A percentile compares a stretch with the other conserved stretches of the same genome.
Evolutionary conservation across 257 asterid species (phyloP).

Genomic region (Jasminum sambac): DNA sequence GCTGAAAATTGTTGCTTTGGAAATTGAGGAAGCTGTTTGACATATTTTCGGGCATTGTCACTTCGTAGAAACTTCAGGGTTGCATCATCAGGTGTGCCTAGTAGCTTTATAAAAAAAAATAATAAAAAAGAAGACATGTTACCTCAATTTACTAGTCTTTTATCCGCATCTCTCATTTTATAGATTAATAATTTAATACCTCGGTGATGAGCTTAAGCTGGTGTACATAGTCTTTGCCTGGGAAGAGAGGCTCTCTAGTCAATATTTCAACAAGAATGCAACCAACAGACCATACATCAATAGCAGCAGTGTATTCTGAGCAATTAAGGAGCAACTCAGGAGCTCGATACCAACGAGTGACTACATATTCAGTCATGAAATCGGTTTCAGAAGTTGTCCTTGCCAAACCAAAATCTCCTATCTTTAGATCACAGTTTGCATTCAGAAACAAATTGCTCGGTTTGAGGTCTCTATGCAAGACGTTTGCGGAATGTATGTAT

Average conservation of each 20-base stretch:
- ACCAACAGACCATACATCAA: conserved; percentile 89
- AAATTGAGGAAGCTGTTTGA: conserved; percentile 63
- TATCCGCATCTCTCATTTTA: no score
- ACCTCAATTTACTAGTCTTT: not conserved
- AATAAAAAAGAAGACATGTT: conserved; percentile 16
- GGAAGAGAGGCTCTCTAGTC: conserved; percentile 81
- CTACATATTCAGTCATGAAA: conserved; percentile 93
- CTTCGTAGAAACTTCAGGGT: conserved; percentile 74
- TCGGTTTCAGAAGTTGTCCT: conserved; percentile 85
- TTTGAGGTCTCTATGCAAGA: conserved; percentile 85
- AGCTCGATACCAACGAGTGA: conserved; percentile 92
- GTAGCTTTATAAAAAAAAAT: conserved; percentile 43
- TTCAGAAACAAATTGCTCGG: conserved; percentile 82
- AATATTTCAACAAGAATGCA: conserved; percentile 81
- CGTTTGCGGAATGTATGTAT: conserved; percentile 87
- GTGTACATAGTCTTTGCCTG: conserved; percentile 83
- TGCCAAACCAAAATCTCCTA: conserved; percentile 91
- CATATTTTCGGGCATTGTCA: conserved; percentile 69
- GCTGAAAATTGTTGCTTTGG: conserved; percentile 66
- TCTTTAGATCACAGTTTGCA: conserved; percentile 78
- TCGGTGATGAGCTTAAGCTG: conserved; percentile 83
- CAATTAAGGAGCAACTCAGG: conserved; percentile 88
- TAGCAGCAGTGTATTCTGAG: conserved; percentile 85
- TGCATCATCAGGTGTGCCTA: conserved; percentile 79
- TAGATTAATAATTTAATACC: conserved; percentile 37